These are phyloP conservation scores for Podospora tetraspora DNA, from an alignment of 495 filamentous ascomycete genomes.

Conservation along the genomic window DNA sequence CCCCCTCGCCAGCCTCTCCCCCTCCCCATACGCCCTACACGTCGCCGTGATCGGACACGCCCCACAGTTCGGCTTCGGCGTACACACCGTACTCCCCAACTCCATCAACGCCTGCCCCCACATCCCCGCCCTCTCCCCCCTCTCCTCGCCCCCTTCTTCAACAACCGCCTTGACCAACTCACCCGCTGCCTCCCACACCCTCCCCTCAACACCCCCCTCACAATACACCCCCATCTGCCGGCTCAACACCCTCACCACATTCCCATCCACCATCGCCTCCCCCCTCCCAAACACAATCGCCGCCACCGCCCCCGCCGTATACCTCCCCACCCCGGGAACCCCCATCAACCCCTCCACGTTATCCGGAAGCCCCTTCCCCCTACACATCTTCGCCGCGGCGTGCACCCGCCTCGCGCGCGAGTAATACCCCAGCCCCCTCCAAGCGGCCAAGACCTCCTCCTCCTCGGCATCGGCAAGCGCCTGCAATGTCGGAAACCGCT, in stretches of 20 bases:
- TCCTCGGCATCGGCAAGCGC: constrained; percentile 32
- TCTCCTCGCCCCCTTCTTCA: constrained; percentile 19
- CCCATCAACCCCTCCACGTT: constrained; percentile 26
- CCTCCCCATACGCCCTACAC: constrained; percentile 41
- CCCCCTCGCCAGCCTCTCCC: constrained; percentile 26
- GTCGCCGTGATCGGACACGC: constrained; percentile 38
- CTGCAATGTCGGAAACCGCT: constrained; percentile 36
- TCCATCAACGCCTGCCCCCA: constrained; percentile 50
- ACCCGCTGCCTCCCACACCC: constrained; percentile 41
- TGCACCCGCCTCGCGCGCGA: constrained; percentile 39
- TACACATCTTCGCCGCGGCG: constrained; percentile 33
- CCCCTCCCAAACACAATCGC: constrained; percentile 42
- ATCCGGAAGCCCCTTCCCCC: constrained; percentile 24
- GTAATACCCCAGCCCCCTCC: constrained; percentile 46
- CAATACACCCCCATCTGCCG: constrained; percentile 39
- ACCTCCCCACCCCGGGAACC: constrained; percentile 43
- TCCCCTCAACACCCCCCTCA: constrained; percentile 38
- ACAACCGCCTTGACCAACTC: constrained; percentile 35
- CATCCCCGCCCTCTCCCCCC: constrained; percentile 36
- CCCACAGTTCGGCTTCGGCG: constrained; percentile 41
- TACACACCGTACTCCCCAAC: constrained; percentile 44
- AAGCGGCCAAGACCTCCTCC: constrained; percentile 36
- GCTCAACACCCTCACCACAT: constrained; percentile 42
- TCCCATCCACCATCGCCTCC: constrained; percentile 46
- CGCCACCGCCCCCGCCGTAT: constrained; percentile 44